Evolutionary conservation across 176 grass and related monocot genomes (phyloP).

Genomic region (Rhynchospora breviuscula): DNA sequence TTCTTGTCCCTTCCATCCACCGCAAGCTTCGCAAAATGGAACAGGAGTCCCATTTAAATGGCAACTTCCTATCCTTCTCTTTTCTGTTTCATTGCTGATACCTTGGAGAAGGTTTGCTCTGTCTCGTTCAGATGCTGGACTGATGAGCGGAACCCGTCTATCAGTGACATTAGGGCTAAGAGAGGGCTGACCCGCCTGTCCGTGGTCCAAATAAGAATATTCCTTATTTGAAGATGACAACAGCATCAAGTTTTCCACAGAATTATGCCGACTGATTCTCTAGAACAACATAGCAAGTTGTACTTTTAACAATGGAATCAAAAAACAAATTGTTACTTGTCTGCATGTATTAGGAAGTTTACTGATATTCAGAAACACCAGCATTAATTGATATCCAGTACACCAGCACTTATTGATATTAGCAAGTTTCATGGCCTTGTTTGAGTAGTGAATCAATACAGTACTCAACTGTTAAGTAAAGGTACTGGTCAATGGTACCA

Average conservation of each 20-base stretch:
- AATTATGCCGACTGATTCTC: not conserved
- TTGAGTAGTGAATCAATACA: not conserved
- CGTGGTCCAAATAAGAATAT: constrained; percentile 22
- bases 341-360: not conserved
- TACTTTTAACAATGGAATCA: not conserved
- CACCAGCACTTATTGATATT: not conserved
- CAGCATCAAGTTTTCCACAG: not conserved
- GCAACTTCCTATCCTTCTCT: constrained; percentile 14
- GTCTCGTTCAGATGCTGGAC: constrained; percentile 8
- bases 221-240: constrained; percentile 18
- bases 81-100: constrained; percentile 14
- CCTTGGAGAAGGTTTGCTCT: constrained; percentile 6
- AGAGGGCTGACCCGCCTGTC: constrained; percentile 20
- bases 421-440: not conserved
- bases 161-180: constrained; percentile 23
- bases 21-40: constrained; percentile 26
- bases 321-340: not conserved
- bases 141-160: constrained; percentile 5
- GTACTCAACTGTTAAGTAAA: not conserved
- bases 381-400: not conserved
- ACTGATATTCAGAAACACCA: not conserved
- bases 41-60: not conserved
- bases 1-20: constrained; percentile 24
- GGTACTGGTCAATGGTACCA: not conserved
- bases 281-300: not conserved